Conservation (phyloP, 257 asterid genomes). For the Euphrasia confusa region DNA sequence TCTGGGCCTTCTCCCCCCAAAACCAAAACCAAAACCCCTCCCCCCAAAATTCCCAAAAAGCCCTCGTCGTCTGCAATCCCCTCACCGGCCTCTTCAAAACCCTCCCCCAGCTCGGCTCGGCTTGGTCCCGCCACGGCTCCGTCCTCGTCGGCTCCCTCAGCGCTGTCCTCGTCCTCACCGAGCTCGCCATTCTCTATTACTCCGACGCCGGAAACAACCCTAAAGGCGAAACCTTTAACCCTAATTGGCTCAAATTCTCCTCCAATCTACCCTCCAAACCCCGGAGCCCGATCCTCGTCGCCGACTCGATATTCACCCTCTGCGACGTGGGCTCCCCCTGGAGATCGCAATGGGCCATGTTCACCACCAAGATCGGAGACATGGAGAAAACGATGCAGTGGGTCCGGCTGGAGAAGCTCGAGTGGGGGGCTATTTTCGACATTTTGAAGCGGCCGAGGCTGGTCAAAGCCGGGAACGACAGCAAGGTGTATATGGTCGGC, state of each 20-base stretch:
- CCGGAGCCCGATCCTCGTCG: constrained; percentile 73
- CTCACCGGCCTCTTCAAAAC: constrained; percentile 50
- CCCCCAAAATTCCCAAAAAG: constrained; percentile 40
- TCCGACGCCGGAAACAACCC: constrained; percentile 25
- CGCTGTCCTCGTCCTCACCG: constrained; percentile 74
- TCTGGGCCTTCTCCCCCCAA: constrained; percentile 54
- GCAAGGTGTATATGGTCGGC: constrained; percentile 76
- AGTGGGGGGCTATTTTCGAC: constrained; percentile 93
- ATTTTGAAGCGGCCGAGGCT: constrained; percentile 74
- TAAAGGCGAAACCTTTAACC: constrained; percentile 13
- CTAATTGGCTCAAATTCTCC: constrained; percentile 79
- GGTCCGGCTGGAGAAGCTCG: constrained; percentile 68
- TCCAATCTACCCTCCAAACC: constrained; percentile 91
- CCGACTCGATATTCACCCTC: constrained; percentile 56
- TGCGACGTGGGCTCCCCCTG: constrained; percentile 97
- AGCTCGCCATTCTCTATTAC: constrained; percentile 74
- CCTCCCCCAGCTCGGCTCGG: constrained; percentile 93
- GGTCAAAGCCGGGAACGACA: constrained; percentile 53
- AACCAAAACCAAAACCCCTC: constrained; percentile 19
- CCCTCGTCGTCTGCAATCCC: constrained; percentile 81
- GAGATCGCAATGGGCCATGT: constrained; percentile 95
- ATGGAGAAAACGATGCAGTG: constrained; percentile 59
- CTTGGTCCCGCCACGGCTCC: constrained; percentile 97
- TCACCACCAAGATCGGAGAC: constrained; percentile 42
- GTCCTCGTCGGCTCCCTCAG: constrained; percentile 68